Evolutionary conservation across 1,284 basidiomycete genomes (phyloP), one percentile per base, ranked within the genome.

Genomic region (Ganoderma boninense): DNA sequence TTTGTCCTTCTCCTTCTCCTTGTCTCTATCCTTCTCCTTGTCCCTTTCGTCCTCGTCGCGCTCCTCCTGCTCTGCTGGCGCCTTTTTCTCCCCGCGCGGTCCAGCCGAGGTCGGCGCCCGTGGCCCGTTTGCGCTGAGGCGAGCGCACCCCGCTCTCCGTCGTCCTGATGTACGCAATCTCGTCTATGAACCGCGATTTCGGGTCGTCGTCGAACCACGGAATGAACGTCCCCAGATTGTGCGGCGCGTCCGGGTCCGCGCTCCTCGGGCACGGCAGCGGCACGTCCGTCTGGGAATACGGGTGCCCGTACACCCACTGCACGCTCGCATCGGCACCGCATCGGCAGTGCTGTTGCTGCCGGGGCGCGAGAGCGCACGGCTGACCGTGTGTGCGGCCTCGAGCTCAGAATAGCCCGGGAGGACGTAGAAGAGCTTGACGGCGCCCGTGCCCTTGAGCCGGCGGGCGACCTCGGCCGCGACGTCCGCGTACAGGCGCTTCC

Each of bases 181-280:
- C 95, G 78, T 95, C 93, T 78, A 98, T 82, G 80, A 98, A 98
- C 26, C 97, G 88, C 66, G 94, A 91, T 80, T 98, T 98, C 1
- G 97, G 96, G 80, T 97, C 96, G 77, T 98, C 97, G 23, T 96
- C 94, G 77, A 98, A 95, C 66, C 88, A 92, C 2, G 97, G 97
- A 29, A 98, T 92, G 65, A 90, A 87, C 62, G 90, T 87, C 0
- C 94, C 94, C 29, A 97, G 82, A 71, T 92, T 87, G 26, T 79
- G 82, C 35, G 68, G 56, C 38, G 76, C 75, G 67, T 72, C 70
- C 35, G 65, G 66, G 13, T 76, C 72, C 4, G 75, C 74, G 59
- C 80, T 80, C 35, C 79, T 75, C 2, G 87, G 86, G 74, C 90
- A 90, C 0, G 92, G 90, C 35, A 91, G 83, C 4, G 85, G 84